phyloP scores from a whole-genome alignment of 352 stramenopile genomes.

The Globisporangium viniferum region DNA sequence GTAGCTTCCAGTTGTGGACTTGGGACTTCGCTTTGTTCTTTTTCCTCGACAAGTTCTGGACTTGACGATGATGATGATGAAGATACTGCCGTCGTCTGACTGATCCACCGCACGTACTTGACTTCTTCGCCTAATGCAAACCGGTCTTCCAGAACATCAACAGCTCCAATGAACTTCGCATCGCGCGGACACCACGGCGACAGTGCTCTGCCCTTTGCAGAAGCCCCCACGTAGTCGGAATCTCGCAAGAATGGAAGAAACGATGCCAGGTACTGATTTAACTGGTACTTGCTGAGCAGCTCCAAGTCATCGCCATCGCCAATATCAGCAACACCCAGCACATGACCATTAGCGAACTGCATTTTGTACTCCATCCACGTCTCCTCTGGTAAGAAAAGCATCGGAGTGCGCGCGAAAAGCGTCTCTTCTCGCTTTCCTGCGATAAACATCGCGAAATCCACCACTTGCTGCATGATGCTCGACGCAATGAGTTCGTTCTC shows the following conservation, averaged over 20 bases:
- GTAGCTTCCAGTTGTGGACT: neutral
- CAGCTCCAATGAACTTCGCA: conserved; percentile 43
- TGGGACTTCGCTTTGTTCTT: neutral
- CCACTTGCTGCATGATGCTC: conserved; percentile 39
- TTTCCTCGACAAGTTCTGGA: neutral
- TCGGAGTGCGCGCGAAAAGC: conserved; percentile 28
- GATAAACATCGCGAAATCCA: conserved; percentile 56
- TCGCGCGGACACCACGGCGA: conserved; percentile 33
- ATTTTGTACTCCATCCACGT: conserved; percentile 58
- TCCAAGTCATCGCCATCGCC: conserved; percentile 7
- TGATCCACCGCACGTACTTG: conserved; percentile 64
- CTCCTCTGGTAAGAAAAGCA: conserved; percentile 38
- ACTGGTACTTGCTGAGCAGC: conserved; percentile 30
- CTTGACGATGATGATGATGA: neutral
- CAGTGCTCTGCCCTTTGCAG: conserved; percentile 17
- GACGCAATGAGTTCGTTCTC: conserved; percentile 40
- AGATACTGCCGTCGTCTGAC: conserved; percentile 13
- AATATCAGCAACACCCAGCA: neutral
- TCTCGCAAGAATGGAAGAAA: conserved; percentile 25
- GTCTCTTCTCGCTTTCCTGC: conserved; percentile 49
- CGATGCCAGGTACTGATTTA: conserved; percentile 43
- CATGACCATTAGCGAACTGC: conserved; percentile 32
- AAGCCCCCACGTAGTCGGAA: conserved; percentile 21
- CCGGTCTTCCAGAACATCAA: conserved; percentile 40
- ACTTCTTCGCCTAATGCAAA: conserved; percentile 55